A percentile compares a stretch with the other conserved stretches of the same genome.
These are phyloP conservation scores for Mollisiaceae sp. DNA, from an alignment of 2,329 filamentous ascomycete genomes.

Conservation along the genomic window DNA sequence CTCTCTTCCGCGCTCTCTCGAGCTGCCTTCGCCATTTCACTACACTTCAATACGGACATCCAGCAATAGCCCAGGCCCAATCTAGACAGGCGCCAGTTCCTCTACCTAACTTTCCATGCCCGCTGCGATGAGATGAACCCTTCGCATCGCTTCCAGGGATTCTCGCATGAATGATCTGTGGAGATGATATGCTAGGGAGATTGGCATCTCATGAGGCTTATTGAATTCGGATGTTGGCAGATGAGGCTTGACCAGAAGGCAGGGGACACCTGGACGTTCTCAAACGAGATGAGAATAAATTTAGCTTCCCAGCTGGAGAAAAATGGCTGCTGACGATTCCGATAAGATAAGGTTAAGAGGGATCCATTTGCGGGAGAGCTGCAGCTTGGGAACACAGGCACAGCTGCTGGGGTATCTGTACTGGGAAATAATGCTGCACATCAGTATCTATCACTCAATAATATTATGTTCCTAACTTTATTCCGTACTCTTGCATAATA, in stretches of 20 bases:
- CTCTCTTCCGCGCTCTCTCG: too few species aligned
- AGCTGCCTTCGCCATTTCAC: too few species aligned
- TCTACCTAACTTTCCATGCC: conserved; percentile 3
- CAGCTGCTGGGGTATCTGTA: background rate
- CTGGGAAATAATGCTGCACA: background rate
- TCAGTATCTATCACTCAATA: background rate
- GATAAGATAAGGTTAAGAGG: background rate
- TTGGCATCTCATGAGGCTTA: background rate
- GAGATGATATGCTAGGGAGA: conserved; percentile 4
- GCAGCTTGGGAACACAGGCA: background rate
- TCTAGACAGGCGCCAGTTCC: background rate
- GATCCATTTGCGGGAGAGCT: conserved; percentile 1
- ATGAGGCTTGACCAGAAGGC: background rate
- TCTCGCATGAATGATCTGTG: conserved; percentile 11
- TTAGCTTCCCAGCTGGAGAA: too few species aligned
- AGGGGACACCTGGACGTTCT: background rate
- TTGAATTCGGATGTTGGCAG: background rate
- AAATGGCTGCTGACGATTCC: background rate
- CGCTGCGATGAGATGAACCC: conserved; percentile 16
- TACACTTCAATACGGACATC: background rate
- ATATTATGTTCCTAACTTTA: background rate
- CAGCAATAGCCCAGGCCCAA: background rate
- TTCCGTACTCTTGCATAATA: background rate
- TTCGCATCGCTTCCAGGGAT: conserved; percentile 8
- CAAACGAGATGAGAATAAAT: background rate